Conservation (phyloP, 176 grass and related monocot species). For the Ensete glaucum region DNA sequence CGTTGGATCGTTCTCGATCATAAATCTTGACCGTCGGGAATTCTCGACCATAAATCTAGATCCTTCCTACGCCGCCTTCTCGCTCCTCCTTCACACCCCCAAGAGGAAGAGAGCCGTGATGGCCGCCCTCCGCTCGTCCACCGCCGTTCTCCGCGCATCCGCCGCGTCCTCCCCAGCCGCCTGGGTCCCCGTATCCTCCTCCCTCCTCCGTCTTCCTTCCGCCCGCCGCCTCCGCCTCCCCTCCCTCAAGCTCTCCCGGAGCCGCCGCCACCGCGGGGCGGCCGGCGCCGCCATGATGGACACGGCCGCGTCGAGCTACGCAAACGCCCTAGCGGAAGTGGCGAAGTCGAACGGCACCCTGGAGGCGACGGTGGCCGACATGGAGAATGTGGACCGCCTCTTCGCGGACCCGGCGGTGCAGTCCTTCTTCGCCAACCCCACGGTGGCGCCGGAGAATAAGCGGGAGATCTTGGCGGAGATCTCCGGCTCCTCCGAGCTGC, state of each 20-base stretch:
- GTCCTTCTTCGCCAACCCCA: constrained; percentile 82
- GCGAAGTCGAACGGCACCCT: constrained; percentile 43
- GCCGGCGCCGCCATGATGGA: constrained; percentile 15
- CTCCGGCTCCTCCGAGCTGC: constrained; percentile 40
- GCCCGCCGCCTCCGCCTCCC: constrained; percentile 21
- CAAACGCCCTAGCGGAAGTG: constrained; percentile 47
- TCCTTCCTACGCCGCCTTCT: neutral
- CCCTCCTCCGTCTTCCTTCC: constrained; percentile 14
- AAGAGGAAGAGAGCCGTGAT: neutral
- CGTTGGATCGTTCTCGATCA: neutral
- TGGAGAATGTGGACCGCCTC: constrained; percentile 59
- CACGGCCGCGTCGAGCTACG: constrained; percentile 21
- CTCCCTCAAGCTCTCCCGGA: constrained; percentile 32
- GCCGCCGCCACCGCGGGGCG: constrained; percentile 4
- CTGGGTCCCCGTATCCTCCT: constrained; percentile 36
- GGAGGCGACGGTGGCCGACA: constrained; percentile 46
- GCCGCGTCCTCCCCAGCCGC: constrained; percentile 28
- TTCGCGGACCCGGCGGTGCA: constrained; percentile 51
- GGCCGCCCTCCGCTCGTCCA: constrained; percentile 19
- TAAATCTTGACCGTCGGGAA: neutral
- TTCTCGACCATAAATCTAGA: neutral
- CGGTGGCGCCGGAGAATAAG: constrained; percentile 55
- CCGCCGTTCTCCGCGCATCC: constrained; percentile 16
- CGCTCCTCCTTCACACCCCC: too few relatives aligned
- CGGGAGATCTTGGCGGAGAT: constrained; percentile 50